A percentile compares a stretch with the other conserved stretches of the same genome.
These are phyloP conservation scores for Populus ilicifolia DNA, from an alignment of 345 rosid species.

Conservation along the genomic window DNA sequence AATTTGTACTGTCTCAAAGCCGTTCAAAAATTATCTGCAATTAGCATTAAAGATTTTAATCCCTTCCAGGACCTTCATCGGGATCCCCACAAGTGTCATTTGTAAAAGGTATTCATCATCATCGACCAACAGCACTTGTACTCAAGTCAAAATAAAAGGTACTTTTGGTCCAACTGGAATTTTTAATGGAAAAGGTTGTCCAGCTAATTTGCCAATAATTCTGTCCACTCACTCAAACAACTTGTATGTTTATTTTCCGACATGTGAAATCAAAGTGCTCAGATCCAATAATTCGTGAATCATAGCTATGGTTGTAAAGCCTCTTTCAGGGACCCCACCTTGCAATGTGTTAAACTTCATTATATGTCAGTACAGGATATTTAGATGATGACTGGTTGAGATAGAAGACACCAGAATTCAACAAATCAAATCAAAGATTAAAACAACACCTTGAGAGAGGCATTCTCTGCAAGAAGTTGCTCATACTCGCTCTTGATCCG, in stretches of 20 bases:
- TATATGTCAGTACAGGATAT: background rate
- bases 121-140: background rate
- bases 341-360: background rate
- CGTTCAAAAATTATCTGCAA: background rate
- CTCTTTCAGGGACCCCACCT: background rate
- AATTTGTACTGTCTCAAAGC: background rate
- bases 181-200: background rate
- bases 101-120: background rate
- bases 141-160: background rate
- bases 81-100: background rate
- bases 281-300: background rate
- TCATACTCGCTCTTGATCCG: conserved; percentile 72
- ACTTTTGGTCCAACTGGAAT: background rate
- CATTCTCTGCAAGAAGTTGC: conserved; percentile 69
- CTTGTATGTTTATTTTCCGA: background rate
- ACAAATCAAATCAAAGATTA: background rate
- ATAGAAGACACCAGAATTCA: background rate
- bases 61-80: background rate
- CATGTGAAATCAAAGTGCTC: background rate
- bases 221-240: background rate
- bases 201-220: background rate
- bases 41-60: background rate
- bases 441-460: conserved; percentile 63
- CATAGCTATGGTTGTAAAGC: background rate
- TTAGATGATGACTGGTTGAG: background rate